phyloP scores from a whole-genome alignment of 2,329 filamentous ascomycete genomes.

The Piedraia hortae region DNA sequence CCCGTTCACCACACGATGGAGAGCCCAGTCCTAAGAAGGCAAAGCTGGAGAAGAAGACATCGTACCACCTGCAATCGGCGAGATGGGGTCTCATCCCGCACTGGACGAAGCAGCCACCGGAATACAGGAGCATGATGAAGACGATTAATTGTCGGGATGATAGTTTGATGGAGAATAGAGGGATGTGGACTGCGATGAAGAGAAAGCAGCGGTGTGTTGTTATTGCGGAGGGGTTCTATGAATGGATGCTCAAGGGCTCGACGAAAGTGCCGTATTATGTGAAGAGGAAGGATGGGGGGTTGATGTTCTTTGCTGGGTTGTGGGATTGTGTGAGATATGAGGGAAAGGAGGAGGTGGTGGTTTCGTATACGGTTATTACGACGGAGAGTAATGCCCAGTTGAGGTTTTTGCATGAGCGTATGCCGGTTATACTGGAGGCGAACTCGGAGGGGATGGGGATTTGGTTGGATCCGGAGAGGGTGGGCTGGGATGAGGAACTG shows the following conservation, averaged over 20 bases:
- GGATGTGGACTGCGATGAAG: constrained; percentile 88
- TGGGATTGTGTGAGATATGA: constrained; percentile 76
- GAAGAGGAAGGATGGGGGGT: constrained; percentile 49
- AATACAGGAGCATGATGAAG: constrained; percentile 50
- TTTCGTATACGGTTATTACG: constrained; percentile 85
- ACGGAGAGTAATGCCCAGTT: constrained; percentile 63
- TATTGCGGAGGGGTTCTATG: constrained; percentile 77
- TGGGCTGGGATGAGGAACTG: constrained; percentile 51
- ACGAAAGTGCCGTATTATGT: constrained; percentile 68
- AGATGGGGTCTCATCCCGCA: constrained; percentile 88
- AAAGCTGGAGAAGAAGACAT: constrained; percentile 16
- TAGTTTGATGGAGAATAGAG: constrained; percentile 43
- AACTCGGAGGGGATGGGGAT: constrained; percentile 38
- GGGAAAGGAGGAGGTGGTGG: constrained; percentile 39
- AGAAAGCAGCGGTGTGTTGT: constrained; percentile 66
- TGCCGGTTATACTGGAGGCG: constrained; percentile 77
- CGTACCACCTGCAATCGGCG: constrained; percentile 72
- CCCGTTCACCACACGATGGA: constrained; percentile 20
- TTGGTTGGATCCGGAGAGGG: constrained; percentile 51
- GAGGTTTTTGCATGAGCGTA: constrained; percentile 70
- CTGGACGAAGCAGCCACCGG: constrained; percentile 67
- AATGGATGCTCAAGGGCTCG: constrained; percentile 70
- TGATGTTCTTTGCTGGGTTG: constrained; percentile 74
- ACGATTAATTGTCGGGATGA: constrained; percentile 93
- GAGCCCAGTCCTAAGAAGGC: constrained; percentile 6